phyloP scores from a whole-genome alignment of 768 basidiomycete species.

The Suillus cothurnatus region DNA sequence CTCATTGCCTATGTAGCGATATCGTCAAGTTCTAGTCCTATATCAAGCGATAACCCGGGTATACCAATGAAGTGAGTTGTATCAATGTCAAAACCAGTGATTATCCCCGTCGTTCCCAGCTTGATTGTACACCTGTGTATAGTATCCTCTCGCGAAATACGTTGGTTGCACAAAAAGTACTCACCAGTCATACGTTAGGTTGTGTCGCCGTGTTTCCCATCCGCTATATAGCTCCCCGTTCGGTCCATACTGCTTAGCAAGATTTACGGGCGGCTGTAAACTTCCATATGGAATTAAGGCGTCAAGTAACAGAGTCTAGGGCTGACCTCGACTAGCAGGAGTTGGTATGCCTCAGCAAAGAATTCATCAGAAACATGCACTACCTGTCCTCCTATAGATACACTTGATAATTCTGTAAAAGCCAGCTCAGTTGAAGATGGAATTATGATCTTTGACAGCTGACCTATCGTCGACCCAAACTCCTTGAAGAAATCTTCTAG shows the following conservation, averaged over 20 bases:
- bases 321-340: conserved; percentile 80
- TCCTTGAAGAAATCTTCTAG: conserved; percentile 48
- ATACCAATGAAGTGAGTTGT: conserved; percentile 90
- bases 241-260: conserved; percentile 97
- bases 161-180: conserved; percentile 9
- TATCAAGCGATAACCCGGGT: conserved; percentile 15
- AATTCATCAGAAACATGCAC: conserved; percentile 90
- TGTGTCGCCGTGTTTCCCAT: conserved; percentile 94
- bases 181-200: conserved; percentile 86
- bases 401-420: conserved; percentile 81
- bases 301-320: neutral
- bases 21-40: neutral
- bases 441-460: conserved; percentile 8
- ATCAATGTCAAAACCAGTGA: conserved; percentile 90
- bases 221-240: conserved; percentile 94
- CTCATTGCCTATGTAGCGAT: conserved; percentile 64
- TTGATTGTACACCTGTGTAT: conserved; percentile 81
- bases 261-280: conserved; percentile 73
- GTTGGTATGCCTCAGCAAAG: conserved; percentile 84
- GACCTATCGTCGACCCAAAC: conserved; percentile 58
- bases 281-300: conserved; percentile 3
- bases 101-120: conserved; percentile 72
- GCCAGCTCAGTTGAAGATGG: neutral
- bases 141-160: neutral
- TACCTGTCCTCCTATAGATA: conserved; percentile 77